Evolutionary conservation across 169 alveolate genomes (phyloP).

Genomic region (Plasmodium gallinaceum): DNA sequence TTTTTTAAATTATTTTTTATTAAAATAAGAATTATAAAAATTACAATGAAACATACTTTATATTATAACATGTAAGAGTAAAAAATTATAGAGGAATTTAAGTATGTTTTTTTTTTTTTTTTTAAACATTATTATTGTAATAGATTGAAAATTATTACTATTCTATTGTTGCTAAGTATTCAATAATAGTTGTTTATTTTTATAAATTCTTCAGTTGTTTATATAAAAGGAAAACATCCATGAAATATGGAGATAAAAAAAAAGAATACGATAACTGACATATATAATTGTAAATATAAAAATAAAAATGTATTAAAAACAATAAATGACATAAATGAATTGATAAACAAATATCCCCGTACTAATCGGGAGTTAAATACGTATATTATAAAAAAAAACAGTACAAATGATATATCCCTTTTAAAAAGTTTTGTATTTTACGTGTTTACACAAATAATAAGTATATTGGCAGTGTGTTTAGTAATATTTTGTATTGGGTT

Average conservation of each 20-base stretch:
- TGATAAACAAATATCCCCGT: slow-evolving; percentile 49
- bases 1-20: too few relatives aligned
- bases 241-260: not conserved
- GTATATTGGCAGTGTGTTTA: slow-evolving; percentile 59
- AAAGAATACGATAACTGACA: slow-evolving; percentile 5
- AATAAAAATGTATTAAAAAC: slow-evolving; percentile 54
- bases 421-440: slow-evolving; percentile 69
- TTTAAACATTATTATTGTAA: too few relatives aligned
- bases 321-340: slow-evolving; percentile 58
- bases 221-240: too few relatives aligned
- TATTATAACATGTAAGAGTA: too few relatives aligned
- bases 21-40: too few relatives aligned
- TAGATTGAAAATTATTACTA: too few relatives aligned
- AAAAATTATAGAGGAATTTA: too few relatives aligned
- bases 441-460: slow-evolving; percentile 64
- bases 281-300: slow-evolving; percentile 14
- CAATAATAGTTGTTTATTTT: too few relatives aligned
- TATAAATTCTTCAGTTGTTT: too few relatives aligned
- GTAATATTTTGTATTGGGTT: slow-evolving; percentile 62
- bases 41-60: too few relatives aligned
- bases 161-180: too few relatives aligned
- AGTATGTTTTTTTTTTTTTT: too few relatives aligned
- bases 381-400: slow-evolving; percentile 59
- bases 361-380: slow-evolving; percentile 69
- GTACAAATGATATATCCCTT: slow-evolving; percentile 38